phyloP scores from a whole-genome alignment of 495 filamentous ascomycete genomes.

The Trichoderma orchidacearum region DNA sequence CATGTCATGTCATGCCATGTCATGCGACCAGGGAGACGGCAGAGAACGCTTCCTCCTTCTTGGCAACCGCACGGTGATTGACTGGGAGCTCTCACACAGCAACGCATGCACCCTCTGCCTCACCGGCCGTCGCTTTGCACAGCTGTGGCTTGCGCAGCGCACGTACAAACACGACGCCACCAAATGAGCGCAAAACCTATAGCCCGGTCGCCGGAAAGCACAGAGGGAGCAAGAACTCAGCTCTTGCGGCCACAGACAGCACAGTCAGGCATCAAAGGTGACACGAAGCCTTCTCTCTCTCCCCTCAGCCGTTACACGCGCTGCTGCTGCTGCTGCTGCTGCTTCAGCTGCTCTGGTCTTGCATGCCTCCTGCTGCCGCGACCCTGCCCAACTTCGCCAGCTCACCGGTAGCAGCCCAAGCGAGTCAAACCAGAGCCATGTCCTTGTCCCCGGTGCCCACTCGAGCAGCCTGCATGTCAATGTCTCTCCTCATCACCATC shows the following conservation, averaged over 20 bases:
- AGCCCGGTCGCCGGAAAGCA: no score
- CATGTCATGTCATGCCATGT: no score
- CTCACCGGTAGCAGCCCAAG: not conserved
- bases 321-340: not conserved
- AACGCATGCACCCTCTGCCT: not conserved
- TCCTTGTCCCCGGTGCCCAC: not conserved
- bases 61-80: no score
- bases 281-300: not conserved
- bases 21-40: no score
- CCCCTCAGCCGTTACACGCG: not conserved
- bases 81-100: no score
- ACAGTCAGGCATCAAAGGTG: not conserved
- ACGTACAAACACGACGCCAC: not conserved
- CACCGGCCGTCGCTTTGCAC: not conserved
- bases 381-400: no score
- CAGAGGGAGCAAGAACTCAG: not conserved
- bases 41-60: no score
- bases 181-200: not conserved
- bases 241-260: not conserved
- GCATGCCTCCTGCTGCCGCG: not conserved
- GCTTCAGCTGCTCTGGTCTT: no score
- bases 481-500: not conserved
- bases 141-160: not conserved
- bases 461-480: not conserved
- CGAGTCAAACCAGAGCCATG: not conserved